A percentile compares a stretch with the other conserved stretches of the same genome.
Evolutionary conservation across 164 flowering plant genomes (phyloP).

Genomic region (Liriodendron chinense): DNA sequence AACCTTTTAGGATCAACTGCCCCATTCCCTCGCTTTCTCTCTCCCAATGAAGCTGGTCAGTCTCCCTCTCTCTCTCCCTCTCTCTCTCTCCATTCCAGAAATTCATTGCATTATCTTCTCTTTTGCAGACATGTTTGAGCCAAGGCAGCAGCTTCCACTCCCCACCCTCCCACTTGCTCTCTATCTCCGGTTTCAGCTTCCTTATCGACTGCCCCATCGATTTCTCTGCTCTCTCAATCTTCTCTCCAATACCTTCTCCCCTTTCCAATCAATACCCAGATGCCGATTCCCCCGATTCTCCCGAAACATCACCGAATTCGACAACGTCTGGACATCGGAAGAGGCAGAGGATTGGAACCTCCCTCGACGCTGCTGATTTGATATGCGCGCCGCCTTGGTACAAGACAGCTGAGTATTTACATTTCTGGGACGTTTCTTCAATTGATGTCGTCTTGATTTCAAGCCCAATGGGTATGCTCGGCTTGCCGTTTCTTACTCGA

Average conservation of each 20-base stretch:
- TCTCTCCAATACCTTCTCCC: conserved; percentile 55
- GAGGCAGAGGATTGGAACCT: conserved; percentile 36
- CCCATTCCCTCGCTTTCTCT: background rate
- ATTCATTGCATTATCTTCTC: background rate
- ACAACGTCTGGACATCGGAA: conserved; percentile 22
- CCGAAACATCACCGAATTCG: background rate
- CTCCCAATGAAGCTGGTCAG: conserved; percentile 9
- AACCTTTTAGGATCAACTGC: too few species aligned
- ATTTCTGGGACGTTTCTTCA: conserved; percentile 60
- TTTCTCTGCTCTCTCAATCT: conserved; percentile 65
- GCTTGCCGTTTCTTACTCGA: conserved; percentile 79
- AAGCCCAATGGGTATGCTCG: conserved; percentile 85
- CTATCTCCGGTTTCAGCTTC: conserved; percentile 52
- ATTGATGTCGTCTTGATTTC: conserved; percentile 80
- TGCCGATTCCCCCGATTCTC: conserved; percentile 12
- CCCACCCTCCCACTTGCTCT: conserved; percentile 31
- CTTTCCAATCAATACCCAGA: conserved; percentile 7
- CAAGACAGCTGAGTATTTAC: conserved; percentile 54
- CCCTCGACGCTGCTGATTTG: conserved; percentile 38
- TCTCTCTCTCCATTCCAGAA: background rate
- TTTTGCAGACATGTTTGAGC: conserved; percentile 47
- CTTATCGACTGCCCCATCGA: conserved; percentile 86
- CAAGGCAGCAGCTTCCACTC: conserved; percentile 29
- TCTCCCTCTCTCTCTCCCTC: background rate
- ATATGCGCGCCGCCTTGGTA: conserved; percentile 71